Conservation (phyloP, 805 yeast genomes). For the Candida wancherniae region DNA sequence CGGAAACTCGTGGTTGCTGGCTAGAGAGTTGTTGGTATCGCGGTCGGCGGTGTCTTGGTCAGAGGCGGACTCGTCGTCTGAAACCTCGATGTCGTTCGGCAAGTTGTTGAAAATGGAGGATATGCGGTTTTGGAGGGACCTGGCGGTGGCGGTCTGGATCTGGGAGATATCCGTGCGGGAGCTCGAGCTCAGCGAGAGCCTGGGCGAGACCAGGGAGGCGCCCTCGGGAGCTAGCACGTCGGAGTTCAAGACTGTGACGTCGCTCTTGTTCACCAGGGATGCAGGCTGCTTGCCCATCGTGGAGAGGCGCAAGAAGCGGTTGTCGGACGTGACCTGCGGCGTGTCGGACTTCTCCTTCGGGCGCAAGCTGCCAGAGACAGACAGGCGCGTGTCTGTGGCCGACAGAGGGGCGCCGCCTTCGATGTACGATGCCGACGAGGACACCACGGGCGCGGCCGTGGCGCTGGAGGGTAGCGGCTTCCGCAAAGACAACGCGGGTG, state of each 20-base stretch:
- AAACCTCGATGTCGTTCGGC: slow-evolving; percentile 44
- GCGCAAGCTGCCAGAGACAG: too few relatives aligned
- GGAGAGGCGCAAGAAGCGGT: slow-evolving; percentile 29
- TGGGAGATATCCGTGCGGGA: slow-evolving; percentile 3
- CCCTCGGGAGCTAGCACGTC: background rate
- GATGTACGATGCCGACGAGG: too few relatives aligned
- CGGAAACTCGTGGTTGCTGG: too few relatives aligned
- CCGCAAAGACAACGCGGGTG: too few relatives aligned
- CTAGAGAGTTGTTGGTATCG: background rate
- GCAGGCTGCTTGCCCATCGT: slow-evolving; percentile 20
- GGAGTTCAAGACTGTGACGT: slow-evolving; percentile 31
- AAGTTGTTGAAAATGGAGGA: slow-evolving; percentile 39
- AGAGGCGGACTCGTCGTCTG: slow-evolving; percentile 44
- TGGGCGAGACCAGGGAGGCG: slow-evolving; percentile 1
- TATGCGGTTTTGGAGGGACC: slow-evolving; percentile 28
- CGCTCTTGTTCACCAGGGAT: slow-evolving; percentile 20
- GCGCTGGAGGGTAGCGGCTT: too few relatives aligned
- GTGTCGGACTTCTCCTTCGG: too few relatives aligned
- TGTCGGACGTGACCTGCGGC: slow-evolving; percentile 36
- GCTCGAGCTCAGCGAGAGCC: slow-evolving; percentile 1
- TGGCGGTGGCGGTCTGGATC: slow-evolving; percentile 7
- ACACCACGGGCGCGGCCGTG: too few relatives aligned
- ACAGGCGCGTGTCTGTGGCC: too few relatives aligned
- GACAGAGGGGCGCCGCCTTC: too few relatives aligned
- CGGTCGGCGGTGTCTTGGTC: slow-evolving; percentile 32